These are phyloP conservation scores for Huntiella bhutanensis DNA, from an alignment of 2,329 filamentous ascomycete species.

Conservation along the genomic window DNA sequence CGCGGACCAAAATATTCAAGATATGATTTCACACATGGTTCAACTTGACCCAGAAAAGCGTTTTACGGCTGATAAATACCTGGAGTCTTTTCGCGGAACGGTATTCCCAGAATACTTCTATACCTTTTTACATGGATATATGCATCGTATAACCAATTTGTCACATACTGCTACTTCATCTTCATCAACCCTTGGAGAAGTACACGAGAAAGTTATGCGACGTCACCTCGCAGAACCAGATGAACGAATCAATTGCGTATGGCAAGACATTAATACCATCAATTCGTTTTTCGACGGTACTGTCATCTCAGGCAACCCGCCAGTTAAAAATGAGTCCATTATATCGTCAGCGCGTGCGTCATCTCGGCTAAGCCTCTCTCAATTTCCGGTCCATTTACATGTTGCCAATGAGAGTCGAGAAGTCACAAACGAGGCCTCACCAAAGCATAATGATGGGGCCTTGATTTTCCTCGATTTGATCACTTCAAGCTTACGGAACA, in stretches of 20 bases:
- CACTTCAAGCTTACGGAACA: constrained; percentile 74
- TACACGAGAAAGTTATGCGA: neutral
- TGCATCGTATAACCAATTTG: constrained; percentile 86
- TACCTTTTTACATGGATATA: constrained; percentile 91
- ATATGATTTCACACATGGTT: constrained; percentile 91
- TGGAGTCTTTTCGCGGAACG: constrained; percentile 79
- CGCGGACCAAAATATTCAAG: constrained; percentile 66
- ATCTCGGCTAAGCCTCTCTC: constrained; percentile 32
- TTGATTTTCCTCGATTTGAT: constrained; percentile 81
- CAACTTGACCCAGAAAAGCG: constrained; percentile 79
- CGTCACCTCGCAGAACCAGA: constrained; percentile 70
- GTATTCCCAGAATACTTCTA: constrained; percentile 96
- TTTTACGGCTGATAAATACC: constrained; percentile 83
- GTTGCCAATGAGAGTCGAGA: constrained; percentile 69
- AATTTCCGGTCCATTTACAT: constrained; percentile 69
- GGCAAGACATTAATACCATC: constrained; percentile 92
- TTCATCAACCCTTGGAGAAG: constrained; percentile 15
- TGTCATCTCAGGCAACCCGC: constrained; percentile 17
- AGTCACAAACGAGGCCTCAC: constrained; percentile 39
- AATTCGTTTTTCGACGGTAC: constrained; percentile 61
- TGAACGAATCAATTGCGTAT: constrained; percentile 83
- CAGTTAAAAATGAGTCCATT: constrained; percentile 12
- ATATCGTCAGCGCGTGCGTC: constrained; percentile 7
- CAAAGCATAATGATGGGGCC: constrained; percentile 66
- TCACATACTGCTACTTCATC: constrained; percentile 23